Percentiles rank a stretch among this genome's conserved stretches.
Conservation (phyloP, 306 rosid genomes). For the Boehmeria nivea region DNA sequence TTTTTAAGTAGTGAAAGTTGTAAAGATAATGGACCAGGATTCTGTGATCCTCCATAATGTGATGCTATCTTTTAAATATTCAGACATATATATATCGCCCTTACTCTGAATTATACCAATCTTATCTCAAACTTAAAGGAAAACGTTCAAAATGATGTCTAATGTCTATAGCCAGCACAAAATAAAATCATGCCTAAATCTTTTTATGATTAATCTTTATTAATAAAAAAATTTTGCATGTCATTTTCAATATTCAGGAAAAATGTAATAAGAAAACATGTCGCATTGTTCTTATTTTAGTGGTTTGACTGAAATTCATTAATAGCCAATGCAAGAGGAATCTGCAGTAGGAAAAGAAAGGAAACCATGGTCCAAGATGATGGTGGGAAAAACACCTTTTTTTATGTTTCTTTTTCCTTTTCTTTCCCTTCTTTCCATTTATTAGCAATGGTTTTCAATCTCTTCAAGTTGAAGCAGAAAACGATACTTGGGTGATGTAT, state of each 20-base stretch:
- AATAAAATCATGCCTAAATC: no score
- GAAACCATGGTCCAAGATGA: conserved; percentile 3
- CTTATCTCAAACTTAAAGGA: no score
- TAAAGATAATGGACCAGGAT: not conserved
- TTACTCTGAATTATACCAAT: not conserved
- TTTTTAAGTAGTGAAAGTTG: not conserved
- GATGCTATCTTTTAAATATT: not conserved
- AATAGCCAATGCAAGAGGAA: conserved; percentile 1
- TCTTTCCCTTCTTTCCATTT: not conserved
- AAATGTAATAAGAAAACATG: no score
- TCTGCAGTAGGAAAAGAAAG: not conserved
- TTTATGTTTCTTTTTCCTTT: not conserved
- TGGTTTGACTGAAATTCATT: not conserved
- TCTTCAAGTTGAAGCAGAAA: conserved; percentile 4
- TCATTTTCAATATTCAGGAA: no score
- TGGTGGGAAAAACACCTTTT: conserved; percentile 5
- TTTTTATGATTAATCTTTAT: no score
- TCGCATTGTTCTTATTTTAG: no score
- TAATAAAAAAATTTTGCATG: no score
- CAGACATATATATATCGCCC: no score
- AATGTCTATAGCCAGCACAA: no score
- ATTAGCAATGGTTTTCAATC: not conserved
- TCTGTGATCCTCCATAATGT: no score
- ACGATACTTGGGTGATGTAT: not conserved
- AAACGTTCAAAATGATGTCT: no score